Evolutionary conservation across 2,329 filamentous ascomycete genomes (phyloP).

Genomic region (Dactylonectria estremocensis): DNA sequence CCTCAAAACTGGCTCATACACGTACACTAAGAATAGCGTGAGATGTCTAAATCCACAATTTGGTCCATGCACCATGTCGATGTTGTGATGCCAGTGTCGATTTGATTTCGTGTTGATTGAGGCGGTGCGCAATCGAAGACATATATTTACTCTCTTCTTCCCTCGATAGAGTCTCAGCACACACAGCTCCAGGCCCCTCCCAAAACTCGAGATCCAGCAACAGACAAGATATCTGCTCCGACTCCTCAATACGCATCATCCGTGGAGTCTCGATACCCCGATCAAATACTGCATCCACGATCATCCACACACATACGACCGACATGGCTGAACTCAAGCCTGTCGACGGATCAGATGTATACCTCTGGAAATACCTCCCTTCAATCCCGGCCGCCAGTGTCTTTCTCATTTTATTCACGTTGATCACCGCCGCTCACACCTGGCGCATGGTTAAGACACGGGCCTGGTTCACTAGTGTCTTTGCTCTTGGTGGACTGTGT

Average conservation of each 20-base stretch:
- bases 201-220: not conserved
- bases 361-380: constrained; percentile 55
- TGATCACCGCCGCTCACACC: constrained; percentile 57
- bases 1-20: not conserved
- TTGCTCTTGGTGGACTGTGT: constrained; percentile 63
- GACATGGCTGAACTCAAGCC: constrained; percentile 17
- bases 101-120: not conserved
- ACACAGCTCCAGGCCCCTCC: not conserved
- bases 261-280: not conserved
- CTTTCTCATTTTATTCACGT: constrained; percentile 61
- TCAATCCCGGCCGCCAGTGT: constrained; percentile 61
- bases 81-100: not conserved
- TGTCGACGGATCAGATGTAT: constrained; percentile 21
- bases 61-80: not conserved
- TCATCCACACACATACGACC: not conserved
- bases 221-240: not conserved
- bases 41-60: not conserved
- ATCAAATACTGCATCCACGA: not conserved
- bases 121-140: not conserved
- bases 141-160: not conserved
- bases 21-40: not conserved
- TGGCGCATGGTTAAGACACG: constrained; percentile 59
- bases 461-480: constrained; percentile 65
- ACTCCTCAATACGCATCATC: not conserved
- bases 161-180: not conserved